phyloP scores from a whole-genome alignment of 306 rosid genomes.

The Boehmeria nivea region DNA sequence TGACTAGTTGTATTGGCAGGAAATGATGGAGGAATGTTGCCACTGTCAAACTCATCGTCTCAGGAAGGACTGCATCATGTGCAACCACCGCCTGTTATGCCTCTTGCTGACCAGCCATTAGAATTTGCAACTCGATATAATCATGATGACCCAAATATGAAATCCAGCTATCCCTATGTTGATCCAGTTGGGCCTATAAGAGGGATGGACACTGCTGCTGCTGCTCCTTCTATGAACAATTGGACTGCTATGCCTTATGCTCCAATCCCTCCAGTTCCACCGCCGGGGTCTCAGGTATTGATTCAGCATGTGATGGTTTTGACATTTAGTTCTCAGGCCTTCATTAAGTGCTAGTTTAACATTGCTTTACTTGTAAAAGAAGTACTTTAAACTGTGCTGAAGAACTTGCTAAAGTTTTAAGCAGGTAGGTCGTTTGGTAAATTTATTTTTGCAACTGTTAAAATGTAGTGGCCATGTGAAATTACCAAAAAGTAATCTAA shows the following conservation, averaged over 20 bases:
- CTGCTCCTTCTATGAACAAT: slow-evolving; percentile 45
- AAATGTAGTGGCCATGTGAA: too few species aligned
- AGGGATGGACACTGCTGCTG: slow-evolving; percentile 36
- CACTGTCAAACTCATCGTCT: slow-evolving; percentile 11
- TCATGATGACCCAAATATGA: slow-evolving; percentile 49
- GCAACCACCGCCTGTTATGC: slow-evolving; percentile 44
- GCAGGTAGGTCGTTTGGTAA: too few species aligned
- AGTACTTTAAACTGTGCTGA: too few species aligned
- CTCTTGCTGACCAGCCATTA: slow-evolving; percentile 88
- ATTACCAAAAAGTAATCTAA: too few species aligned
- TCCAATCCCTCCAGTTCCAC: slow-evolving; percentile 45
- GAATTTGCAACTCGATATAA: slow-evolving; percentile 78
- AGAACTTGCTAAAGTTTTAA: too few species aligned
- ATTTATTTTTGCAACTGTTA: too few species aligned
- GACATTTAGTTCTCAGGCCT: slow-evolving; percentile 20
- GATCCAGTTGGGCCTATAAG: slow-evolving; percentile 53
- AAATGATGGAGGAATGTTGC: slow-evolving; percentile 27
- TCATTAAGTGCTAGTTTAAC: too few species aligned
- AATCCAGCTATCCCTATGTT: slow-evolving; percentile 53
- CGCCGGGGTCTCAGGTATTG: slow-evolving; percentile 81
- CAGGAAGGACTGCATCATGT: slow-evolving; percentile 51
- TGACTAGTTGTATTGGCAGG: slow-evolving; percentile 50
- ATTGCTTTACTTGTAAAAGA: too few species aligned
- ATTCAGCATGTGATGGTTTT: slow-evolving; percentile 17
- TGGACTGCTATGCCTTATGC: slow-evolving; percentile 66